Conservation (phyloP, 225 moss, liverwort and hornwort genomes). For the Climacium dendroides region DNA sequence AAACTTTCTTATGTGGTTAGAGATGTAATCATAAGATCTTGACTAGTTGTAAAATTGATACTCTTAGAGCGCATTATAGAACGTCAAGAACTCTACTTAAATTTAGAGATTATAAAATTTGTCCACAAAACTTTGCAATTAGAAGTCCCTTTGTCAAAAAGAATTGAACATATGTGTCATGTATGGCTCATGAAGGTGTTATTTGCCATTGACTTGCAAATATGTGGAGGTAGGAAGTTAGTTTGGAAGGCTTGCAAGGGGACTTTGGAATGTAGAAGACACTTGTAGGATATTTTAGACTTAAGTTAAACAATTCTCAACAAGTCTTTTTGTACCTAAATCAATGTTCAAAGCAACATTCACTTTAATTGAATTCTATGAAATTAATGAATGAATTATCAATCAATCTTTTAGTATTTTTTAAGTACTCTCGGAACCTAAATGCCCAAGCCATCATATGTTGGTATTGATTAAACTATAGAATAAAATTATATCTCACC, state of each 20-base stretch:
- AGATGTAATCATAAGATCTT: neutral
- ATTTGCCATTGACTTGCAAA: neutral
- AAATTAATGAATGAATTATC: neutral
- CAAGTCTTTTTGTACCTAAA: neutral
- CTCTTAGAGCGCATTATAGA: neutral
- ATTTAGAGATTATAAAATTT: no score
- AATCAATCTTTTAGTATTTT: neutral
- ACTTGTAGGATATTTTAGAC: neutral
- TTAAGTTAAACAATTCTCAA: neutral
- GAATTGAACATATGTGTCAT: neutral
- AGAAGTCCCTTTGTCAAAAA: fast-evolving
- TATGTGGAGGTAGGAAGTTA: fast-evolving
- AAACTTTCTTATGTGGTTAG: fast-evolving
- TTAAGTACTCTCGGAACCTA: neutral
- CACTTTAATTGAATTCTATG: neutral
- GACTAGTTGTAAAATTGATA: neutral
- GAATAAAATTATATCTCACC: neutral
- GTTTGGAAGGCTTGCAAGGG: neutral
- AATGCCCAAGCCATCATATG: neutral
- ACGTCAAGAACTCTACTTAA: neutral
- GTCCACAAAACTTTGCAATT: neutral
- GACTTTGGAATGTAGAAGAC: neutral
- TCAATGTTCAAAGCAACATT: neutral
- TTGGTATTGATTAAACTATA: neutral
- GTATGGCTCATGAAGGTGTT: fast-evolving